A percentile compares a stretch with the other conserved stretches of the same genome.
Evolutionary conservation across 306 rosid genomes (phyloP).

Genomic region (Citrullus colocynthis): DNA sequence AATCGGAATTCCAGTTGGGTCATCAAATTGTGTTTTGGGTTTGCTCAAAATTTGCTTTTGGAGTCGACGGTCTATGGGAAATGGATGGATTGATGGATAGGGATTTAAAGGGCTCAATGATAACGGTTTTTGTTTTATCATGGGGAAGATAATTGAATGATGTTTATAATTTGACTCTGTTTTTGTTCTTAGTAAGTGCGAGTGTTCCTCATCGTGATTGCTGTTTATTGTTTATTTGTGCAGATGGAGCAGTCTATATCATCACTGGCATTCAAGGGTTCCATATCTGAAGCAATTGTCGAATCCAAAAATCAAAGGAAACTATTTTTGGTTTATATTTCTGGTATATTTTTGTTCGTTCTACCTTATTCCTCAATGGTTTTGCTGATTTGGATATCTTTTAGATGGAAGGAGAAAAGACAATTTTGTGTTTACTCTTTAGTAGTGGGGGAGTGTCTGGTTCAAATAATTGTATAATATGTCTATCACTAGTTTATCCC

Average conservation of each 20-base stretch:
- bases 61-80: background rate
- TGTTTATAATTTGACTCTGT: background rate
- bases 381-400: background rate
- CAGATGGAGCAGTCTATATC: slow-evolving; percentile 36
- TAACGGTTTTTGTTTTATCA: background rate
- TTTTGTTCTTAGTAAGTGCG: background rate
- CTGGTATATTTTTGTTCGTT: slow-evolving; percentile 17
- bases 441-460: background rate
- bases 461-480: background rate
- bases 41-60: background rate
- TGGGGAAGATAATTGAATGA: background rate
- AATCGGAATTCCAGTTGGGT: background rate
- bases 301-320: slow-evolving; percentile 50
- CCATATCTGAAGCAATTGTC: slow-evolving; percentile 33
- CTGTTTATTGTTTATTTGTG: background rate
- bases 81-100: background rate
- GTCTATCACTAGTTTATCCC: background rate
- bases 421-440: background rate
- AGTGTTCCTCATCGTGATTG: background rate
- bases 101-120: background rate
- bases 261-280: slow-evolving; percentile 34
- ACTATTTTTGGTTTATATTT: slow-evolving; percentile 42
- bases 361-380: background rate
- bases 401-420: background rate
- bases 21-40: background rate